A percentile compares a stretch with the other conserved stretches of the same genome.
Evolutionary conservation across 495 filamentous ascomycete species (phyloP).

Genomic region (Lichina pygmaea): DNA sequence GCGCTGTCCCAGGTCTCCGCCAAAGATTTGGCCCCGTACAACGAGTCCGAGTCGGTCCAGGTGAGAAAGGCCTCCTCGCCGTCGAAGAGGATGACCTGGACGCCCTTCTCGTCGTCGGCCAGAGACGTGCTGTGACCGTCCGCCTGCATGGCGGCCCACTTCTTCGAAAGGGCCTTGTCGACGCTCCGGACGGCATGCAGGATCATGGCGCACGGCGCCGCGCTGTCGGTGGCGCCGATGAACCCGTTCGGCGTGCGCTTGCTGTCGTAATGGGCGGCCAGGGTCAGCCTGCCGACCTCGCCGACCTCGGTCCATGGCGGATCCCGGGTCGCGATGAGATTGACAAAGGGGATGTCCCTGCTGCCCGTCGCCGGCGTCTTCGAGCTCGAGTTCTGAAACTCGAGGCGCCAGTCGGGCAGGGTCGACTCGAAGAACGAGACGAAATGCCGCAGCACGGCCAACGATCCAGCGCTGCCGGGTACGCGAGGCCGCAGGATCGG

Average conservation of each 20-base stretch:
- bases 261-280: slow-evolving; percentile 89
- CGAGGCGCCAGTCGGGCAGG: slow-evolving; percentile 54
- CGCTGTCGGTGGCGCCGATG: slow-evolving; percentile 82
- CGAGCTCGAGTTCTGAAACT: slow-evolving; percentile 66
- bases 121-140: slow-evolving; percentile 10
- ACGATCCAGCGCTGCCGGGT: slow-evolving; percentile 56
- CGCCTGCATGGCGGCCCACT: slow-evolving; percentile 47
- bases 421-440: slow-evolving; percentile 44
- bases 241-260: slow-evolving; percentile 64
- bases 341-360: slow-evolving; percentile 52
- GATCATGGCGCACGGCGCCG: slow-evolving; percentile 77
- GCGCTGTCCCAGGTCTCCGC: slow-evolving; percentile 47
- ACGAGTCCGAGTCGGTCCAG: slow-evolving; percentile 57
- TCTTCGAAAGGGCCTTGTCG: slow-evolving; percentile 48
- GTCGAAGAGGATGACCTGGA: slow-evolving; percentile 78
- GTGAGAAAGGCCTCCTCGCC: slow-evolving; percentile 73
- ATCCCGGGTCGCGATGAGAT: slow-evolving; percentile 70
- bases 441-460: slow-evolving; percentile 54
- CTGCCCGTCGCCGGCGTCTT: slow-evolving; percentile 47
- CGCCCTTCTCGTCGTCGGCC: slow-evolving; percentile 45
- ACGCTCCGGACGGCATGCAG: slow-evolving; percentile 63
- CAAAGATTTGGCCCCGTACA: slow-evolving; percentile 62
- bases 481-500: slow-evolving; percentile 82
- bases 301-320: slow-evolving; percentile 52
- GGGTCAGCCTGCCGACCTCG: slow-evolving; percentile 51